A percentile compares a stretch with the other conserved stretches of the same genome.
Evolutionary conservation across 2,329 filamentous ascomycete species (phyloP).

Genomic region (Periconia sp.): DNA sequence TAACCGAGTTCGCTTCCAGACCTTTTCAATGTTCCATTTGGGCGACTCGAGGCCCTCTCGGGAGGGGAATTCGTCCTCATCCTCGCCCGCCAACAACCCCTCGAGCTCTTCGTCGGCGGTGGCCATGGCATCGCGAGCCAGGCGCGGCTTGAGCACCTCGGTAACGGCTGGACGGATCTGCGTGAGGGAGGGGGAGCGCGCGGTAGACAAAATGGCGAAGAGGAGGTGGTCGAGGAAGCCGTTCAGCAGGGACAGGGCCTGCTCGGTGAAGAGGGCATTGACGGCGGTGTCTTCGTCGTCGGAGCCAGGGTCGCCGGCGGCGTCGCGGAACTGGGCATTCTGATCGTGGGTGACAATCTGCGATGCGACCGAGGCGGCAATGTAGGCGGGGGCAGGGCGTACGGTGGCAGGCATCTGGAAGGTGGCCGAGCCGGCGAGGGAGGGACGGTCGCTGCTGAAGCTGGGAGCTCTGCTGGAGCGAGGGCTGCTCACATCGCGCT

Average conservation of each 20-base stretch:
- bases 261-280: conserved; percentile 70
- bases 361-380: conserved; percentile 82
- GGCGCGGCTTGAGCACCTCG: conserved; percentile 84
- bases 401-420: conserved; percentile 62
- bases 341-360: conserved; percentile 91
- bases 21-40: conserved; percentile 86
- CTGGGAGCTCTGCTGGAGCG: conserved; percentile 50
- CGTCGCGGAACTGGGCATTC: conserved; percentile 70
- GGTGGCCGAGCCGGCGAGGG: conserved; percentile 54
- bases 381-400: conserved; percentile 80
- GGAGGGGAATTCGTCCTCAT: conserved; percentile 43
- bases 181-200: conserved; percentile 75
- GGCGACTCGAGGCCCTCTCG: conserved; percentile 41
- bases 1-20: conserved; percentile 90
- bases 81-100: conserved; percentile 84
- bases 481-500: conserved; percentile 30
- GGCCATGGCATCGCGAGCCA: conserved; percentile 81
- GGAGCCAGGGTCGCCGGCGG: conserved; percentile 69
- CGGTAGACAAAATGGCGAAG: conserved; percentile 81
- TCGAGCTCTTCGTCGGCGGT: conserved; percentile 84
- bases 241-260: conserved; percentile 79
- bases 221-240: conserved; percentile 91
- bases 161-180: conserved; percentile 78
- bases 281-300: conserved; percentile 66
- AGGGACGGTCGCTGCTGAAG: conserved; percentile 71